Evolutionary conservation across 2,329 filamentous ascomycete species (phyloP), one percentile per base, ranked within the genome.

Genomic region (Diaporthe citrichinensis): DNA sequence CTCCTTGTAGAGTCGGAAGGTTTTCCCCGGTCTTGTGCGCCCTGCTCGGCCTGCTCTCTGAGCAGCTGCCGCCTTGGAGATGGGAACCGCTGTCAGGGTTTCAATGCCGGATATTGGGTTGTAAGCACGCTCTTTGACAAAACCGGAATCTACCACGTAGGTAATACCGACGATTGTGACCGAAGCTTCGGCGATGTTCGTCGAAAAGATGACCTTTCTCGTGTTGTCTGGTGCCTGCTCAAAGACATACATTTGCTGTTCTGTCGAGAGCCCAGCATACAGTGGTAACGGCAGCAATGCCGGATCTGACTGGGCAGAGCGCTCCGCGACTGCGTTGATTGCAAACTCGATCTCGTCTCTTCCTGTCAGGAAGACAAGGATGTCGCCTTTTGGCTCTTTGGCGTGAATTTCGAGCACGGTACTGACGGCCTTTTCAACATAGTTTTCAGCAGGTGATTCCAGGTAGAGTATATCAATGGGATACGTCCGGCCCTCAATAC

Each of bases 131-230:
- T 98, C 87, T 83, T 98, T 98, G 78, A 97, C 95, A 81, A 95
- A 98, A 1, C 97, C 97, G 72, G 91, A 93, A 83, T 99, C 97
- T 68, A 98, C 87, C 8, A 99, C 96, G 81, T 95, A 98, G 73
- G 95, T 92, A 76, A 98, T 96, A 3, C 95, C 95, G 72, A 97
- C 93, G 74, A 98, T 97, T 23, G 97, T 98, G 58, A 99, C 94
- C 2, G 95, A 98, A 6, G 97, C 96, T 86, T 99, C 97, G 17
- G 97, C 95, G 78, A 98, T 98, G 82, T 98, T 98, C 75, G 97
- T 98, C 5, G 95, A 94, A 78, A 98, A 93, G 49, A 99, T 94
- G 53, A 98, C 94, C 82, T 98, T 98, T 57, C 97, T 91, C 1
- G 93, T 96, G 76, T 96, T 93, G 76, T 94, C 92, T 0, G 94